Conservation (phyloP, 1,139 yeast genomes). For the Suhomyces bribrorum region DNA sequence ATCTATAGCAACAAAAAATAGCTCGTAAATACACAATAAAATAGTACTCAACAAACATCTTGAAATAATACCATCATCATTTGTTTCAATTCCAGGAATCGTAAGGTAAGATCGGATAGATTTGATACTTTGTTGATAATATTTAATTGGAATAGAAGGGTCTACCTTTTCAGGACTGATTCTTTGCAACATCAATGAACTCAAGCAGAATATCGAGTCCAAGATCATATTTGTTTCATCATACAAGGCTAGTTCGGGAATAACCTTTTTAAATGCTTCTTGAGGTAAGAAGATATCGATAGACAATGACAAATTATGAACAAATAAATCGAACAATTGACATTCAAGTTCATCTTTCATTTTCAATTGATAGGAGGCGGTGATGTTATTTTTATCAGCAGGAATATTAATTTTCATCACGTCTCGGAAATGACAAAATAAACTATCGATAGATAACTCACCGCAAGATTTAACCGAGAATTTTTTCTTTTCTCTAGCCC, state of each 20-base stretch:
- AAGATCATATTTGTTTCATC: constrained; percentile 42
- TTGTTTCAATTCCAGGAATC: constrained; percentile 24
- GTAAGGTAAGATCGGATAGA: constrained; percentile 33
- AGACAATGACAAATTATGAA: constrained; percentile 28
- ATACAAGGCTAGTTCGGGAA: constrained; percentile 38
- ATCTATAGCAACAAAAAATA: constrained; percentile 40
- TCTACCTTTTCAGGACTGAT: constrained; percentile 30
- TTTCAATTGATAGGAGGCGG: constrained; percentile 14
- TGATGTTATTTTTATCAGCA: constrained; percentile 1
- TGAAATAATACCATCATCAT: constrained; percentile 32
- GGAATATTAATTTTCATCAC: constrained; percentile 22
- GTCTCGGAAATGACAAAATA: constrained; percentile 28
- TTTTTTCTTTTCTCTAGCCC: constrained; percentile 7
- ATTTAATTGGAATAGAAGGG: constrained; percentile 34
- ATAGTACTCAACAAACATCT: constrained; percentile 41
- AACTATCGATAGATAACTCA: constrained; percentile 29
- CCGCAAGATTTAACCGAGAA: constrained; percentile 14
- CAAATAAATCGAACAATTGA: constrained; percentile 36
- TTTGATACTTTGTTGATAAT: constrained; percentile 39
- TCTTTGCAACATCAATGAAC: constrained; percentile 36
- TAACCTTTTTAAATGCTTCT: constrained; percentile 31
- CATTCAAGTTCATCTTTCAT: constrained; percentile 29
- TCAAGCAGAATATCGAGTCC: constrained; percentile 37
- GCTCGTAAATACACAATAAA: constrained; percentile 41
- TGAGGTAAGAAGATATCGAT: constrained; percentile 37